Conservation (phyloP, 2,329 filamentous ascomycete genomes). For the Colletotrichum tanaceti region DNA sequence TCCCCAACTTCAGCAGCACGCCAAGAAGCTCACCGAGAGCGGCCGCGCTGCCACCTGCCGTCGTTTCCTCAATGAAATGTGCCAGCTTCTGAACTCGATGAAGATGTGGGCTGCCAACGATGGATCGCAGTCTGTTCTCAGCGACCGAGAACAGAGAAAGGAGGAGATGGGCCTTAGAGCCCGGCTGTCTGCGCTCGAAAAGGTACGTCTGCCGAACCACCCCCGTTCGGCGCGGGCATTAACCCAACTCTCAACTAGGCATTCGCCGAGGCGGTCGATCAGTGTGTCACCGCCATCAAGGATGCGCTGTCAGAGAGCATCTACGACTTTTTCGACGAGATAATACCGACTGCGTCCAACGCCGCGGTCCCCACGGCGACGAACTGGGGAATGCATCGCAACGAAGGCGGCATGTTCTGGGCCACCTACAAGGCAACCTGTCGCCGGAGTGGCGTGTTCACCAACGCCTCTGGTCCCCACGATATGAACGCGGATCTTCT, state of each 20-base stretch:
- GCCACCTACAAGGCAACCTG: constrained; percentile 46
- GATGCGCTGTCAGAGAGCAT: constrained; percentile 42
- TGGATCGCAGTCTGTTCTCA: constrained; percentile 39
- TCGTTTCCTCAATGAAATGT: constrained; percentile 43
- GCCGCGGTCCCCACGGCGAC: constrained; percentile 41
- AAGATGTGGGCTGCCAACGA: constrained; percentile 44
- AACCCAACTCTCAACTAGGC: constrained; percentile 32
- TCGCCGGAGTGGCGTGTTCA: constrained; percentile 42
- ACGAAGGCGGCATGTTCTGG: constrained; percentile 43
- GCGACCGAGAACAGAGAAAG: constrained; percentile 38
- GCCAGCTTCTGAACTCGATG: constrained; percentile 45
- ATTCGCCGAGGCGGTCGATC: constrained; percentile 37
- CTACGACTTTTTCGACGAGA: constrained; percentile 42
- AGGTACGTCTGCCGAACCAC: not conserved
- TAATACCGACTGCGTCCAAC: constrained; percentile 40
- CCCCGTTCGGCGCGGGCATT: not conserved
- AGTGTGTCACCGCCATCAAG: constrained; percentile 40
- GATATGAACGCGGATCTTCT: constrained; percentile 48
- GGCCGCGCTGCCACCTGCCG: constrained; percentile 42
- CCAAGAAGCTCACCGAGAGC: constrained; percentile 30
- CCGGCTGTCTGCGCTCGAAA: constrained; percentile 39
- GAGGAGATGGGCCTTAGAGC: constrained; percentile 38
- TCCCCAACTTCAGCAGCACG: constrained; percentile 67
- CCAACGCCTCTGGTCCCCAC: constrained; percentile 36
- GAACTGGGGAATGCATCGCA: constrained; percentile 42